A percentile compares a stretch with the other conserved stretches of the same genome.
These are phyloP conservation scores for Calonectria pteridis DNA, from an alignment of 2,329 filamentous ascomycete genomes.

Conservation along the genomic window DNA sequence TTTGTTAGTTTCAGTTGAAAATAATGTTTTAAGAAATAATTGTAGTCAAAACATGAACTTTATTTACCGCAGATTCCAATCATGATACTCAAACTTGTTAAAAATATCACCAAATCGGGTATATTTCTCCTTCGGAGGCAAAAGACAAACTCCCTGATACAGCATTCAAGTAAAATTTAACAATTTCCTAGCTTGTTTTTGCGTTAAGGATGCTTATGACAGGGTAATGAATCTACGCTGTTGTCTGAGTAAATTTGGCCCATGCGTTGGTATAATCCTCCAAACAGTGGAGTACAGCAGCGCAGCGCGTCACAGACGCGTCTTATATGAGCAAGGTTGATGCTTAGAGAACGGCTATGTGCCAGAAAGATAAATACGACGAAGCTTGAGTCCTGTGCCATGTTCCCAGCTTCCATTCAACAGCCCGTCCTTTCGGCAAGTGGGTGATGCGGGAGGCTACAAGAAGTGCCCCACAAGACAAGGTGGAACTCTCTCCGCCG, in stretches of 20 bases:
- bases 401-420: neutral
- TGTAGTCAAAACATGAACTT: no score
- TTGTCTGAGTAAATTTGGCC: neutral
- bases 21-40: no score
- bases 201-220: neutral
- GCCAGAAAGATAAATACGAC: neutral
- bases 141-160: no score
- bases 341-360: neutral
- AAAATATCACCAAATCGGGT: no score
- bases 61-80: no score
- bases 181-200: fast-evolving
- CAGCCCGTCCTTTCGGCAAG: neutral
- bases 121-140: no score
- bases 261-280: neutral
- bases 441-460: neutral
- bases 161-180: neutral
- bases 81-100: no score
- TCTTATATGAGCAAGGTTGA: neutral
- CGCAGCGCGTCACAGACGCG: neutral
- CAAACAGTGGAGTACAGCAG: neutral
- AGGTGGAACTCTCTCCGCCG: neutral
- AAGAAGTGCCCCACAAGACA: neutral
- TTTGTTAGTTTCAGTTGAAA: no score
- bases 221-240: neutral
- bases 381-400: neutral